Base-by-base conservation (phyloP, 2,329 filamentous ascomycete species). In the Sporothrix globosa region DNA sequence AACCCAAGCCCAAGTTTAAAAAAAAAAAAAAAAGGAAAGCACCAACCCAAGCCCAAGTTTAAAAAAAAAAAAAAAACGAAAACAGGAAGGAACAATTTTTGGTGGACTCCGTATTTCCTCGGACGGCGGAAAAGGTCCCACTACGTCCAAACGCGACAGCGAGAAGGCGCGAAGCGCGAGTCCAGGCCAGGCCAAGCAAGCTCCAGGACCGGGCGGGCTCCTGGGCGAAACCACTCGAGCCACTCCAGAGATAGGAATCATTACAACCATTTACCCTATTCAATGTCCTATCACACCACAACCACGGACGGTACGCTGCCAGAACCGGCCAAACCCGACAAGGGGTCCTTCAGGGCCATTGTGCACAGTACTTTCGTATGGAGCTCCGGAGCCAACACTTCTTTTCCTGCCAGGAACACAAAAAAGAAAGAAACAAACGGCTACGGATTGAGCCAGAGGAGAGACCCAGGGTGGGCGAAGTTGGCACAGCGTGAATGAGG, bases 101-200 rank as follows among this genome's bases (percentile, higher is more conserved):
- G 68, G 48, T 21, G 44, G 14, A 17, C 41, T 13, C 11, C 41
- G n/a, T 69, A 34, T 44, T 52, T 69, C 60, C 58, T 69, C 56
- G 70, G 67, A 52, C 41, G 34, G 24, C 19, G 39, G 41, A 60
- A 44, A 44, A 63, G 61, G n/a, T 34, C 63, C 50, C 68, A 53
- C 60, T 44, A 67, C 58, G 48, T 46, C 44, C 21, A 56, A 60
- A 71, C 73, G 73, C 72, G 73, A 72, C 68, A 69, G 65, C 53
- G 41, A 54, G 69, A 73, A 72, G 65, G 63, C 72, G 72, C 72
- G 72, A 73, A 63, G 72, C 72, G 72, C 72, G 72, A 73, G 69
- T 21, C 53, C 34, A 69, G 34, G 19, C 34, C 27, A 50, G 60
- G 53, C 46, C 56, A 63, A 21, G 54, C 7, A 50, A 34, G 5